Evolutionary conservation across 352 stramenopile genomes (phyloP).

Genomic region (Pythium phragmitis): DNA sequence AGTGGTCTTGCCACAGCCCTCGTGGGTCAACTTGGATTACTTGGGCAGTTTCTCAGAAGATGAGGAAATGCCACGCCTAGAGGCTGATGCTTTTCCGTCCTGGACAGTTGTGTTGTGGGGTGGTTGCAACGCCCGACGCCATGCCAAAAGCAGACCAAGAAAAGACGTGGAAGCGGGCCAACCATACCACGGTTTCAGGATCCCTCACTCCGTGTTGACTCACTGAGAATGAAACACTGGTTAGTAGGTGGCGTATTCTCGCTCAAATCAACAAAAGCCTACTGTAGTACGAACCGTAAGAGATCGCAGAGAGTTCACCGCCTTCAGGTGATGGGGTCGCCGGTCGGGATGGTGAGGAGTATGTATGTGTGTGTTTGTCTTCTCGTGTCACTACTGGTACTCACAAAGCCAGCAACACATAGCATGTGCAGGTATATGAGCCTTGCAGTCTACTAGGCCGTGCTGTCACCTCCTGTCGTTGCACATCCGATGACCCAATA

Average conservation of each 20-base stretch:
- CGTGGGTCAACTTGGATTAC: not conserved
- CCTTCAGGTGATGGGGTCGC: too few relatives aligned
- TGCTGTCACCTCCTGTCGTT: constrained; percentile 31
- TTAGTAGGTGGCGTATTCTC: not conserved
- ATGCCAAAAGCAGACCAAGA: not conserved
- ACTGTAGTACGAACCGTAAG: too few relatives aligned
- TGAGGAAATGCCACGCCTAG: too few relatives aligned
- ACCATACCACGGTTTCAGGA: not conserved
- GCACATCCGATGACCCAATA: constrained; percentile 23
- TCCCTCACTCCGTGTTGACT: not conserved
- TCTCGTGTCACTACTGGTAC: too few relatives aligned
- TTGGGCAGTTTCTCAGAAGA: not conserved
- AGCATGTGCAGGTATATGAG: constrained; percentile 34
- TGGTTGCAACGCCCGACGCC: not conserved
- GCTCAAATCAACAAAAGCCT: too few relatives aligned
- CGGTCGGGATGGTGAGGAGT: too few relatives aligned
- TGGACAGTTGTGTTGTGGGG: too few relatives aligned
- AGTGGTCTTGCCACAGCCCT: not conserved
- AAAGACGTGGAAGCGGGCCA: not conserved
- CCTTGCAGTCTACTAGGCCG: constrained; percentile 21
- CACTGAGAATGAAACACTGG: not conserved
- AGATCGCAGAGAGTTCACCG: too few relatives aligned
- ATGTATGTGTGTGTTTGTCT: too few relatives aligned
- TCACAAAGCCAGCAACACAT: too few relatives aligned
- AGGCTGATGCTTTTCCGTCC: too few relatives aligned